Evolutionary conservation across 2,329 filamentous ascomycete genomes (phyloP), one percentile per base, ranked within the genome.

Genomic region (Teratosphaeria epicoccoides): DNA sequence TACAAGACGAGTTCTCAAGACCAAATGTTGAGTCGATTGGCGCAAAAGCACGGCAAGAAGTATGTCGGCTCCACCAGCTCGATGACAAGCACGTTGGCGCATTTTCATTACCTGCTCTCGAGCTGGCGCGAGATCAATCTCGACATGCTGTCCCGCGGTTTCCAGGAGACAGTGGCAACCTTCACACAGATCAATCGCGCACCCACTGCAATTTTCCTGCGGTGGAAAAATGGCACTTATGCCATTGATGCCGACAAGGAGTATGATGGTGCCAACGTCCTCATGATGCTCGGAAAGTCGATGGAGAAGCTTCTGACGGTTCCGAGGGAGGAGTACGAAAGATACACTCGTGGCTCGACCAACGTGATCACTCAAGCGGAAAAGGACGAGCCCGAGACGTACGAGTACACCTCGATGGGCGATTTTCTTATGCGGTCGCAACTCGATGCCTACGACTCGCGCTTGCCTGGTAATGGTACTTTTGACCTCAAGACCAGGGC

Each of bases 401-500:
- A 84, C 62, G 88, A 97, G 67, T 98, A 93, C 68, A 89, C 88
- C 2, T 87, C 82, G 0, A 75, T 89, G 57, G 87, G 87, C 3
- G 86, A 95, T 63, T 89, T 98, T 60, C 76, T 98, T 66, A 88
- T 98, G 82, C 83, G 94, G 43, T 96, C 93, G 2, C 93, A 98
- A 68, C 77, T 98, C 11, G 93, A 98, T 66, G 93, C 93, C 0
- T 73, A 93, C 61, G 93, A 98, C 65, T 75, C 83, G 11, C 81
- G 93, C 48, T 71, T 98, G 6, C 93, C 91, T 0, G 93, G 93
- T 0, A 87, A 85, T 4, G 93, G 93, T 40, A 90, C 95, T 75
- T 98, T 96, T 64, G 93, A 98, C 68, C 73, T 98, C 54, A 98
- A 98, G 72, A 98, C 93, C 0, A 80, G 94, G 61, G 90, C 93